Evolutionary conservation across 2,329 filamentous ascomycete genomes (phyloP), one percentile per base, ranked within the genome.

Genomic region (Rutstroemia sp.): DNA sequence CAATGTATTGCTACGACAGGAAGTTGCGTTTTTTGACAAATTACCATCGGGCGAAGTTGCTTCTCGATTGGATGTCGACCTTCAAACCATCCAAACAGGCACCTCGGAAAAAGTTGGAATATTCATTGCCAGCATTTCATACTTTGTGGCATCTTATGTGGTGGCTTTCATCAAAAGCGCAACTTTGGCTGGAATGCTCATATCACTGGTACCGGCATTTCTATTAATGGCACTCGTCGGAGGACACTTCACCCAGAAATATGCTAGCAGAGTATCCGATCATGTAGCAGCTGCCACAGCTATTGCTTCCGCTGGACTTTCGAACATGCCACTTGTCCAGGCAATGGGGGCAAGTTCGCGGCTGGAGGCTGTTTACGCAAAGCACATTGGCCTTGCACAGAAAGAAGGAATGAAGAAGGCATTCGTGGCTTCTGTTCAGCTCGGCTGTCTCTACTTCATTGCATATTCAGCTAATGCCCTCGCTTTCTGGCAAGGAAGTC

Each of bases 81-180:
- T 83, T 8, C 75, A 80, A 59, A 75, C 77, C 0, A 80, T 84
- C 52, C 80, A 79, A 48, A 75, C 75, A 0, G 81, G 81, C 8
- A 81, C 79, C 0, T 78, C 77, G 1, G 81, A 83, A 68, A 84
- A 84, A 63, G 79, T 82, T 12, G 80, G 80, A 19, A 76, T 83
- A n/a, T 76, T 75, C 56, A 70, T 84, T 2, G 73, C 75, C 12
- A 79, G 75, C 48, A 62, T 80, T n/a, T 54, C 52, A 14, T 48
- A 39, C 12, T 48, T 56, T 59, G 67, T 83, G 39, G 77, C 80
- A 0, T 77, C 81, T 0, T 82, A 81, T 57, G 73, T 81, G 5
- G 76, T 83, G n/a, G 78, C 79, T 1, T 83, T 83, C 60, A 77
- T 81, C 65, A 79, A 81, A 61, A 75, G 80, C 60, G 70, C 74